Base-by-base conservation (phyloP, 2,329 filamentous ascomycete genomes). In the Amesomyces nigricolor region DNA sequence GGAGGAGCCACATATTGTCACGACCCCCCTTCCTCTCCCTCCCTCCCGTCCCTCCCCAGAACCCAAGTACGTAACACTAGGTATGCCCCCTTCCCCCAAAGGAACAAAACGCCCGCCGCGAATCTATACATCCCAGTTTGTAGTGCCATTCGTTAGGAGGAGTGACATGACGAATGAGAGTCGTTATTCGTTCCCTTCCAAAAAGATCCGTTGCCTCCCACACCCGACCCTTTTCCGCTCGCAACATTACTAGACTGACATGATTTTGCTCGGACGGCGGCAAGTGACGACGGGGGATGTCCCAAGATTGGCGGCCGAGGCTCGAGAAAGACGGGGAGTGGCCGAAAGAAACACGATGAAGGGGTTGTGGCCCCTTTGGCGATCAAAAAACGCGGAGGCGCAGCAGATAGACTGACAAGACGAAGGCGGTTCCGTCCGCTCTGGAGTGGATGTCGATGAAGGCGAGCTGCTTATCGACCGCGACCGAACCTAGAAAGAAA, bases 401-500 rank as follows among this genome's bases (percentile, higher is more conserved):
- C 54, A 58, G 56, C 56, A 60, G 55, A 60, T 53, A 51, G 46
- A 57, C 49, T 55, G 57, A 58, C 47, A 45, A 57, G 51, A 57
- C 32, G 37, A 50, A 56, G 35, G 45, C 56, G 43, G 39, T 56
- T 50, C 47, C 51, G 51, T 58, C 59, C 47, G 57, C 39, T 29
- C 40, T 52, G 44, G 50, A 1, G 43, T 43, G 56, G 29, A 44
- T 49, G 51, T 53, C 44, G 58, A 40, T 32, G 22, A 29, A 48
- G 53, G 49, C 38, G 53, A 63, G 67, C 11, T 35, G 32, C 68
- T 85, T 91, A 95, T 88, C 90, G 89, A 78, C 50, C 50, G 54
- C 91, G 88, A 79, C 90, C 89, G 86, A 95, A 95, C 87, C 90
- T 95, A 88, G 79, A 35, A 88, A 83, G 74, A 81, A 77, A 77